Evolutionary conservation across 2,329 filamentous ascomycete species (phyloP), one percentile per base, ranked within the genome.

Genomic region (Xylaria hypoxylon): DNA sequence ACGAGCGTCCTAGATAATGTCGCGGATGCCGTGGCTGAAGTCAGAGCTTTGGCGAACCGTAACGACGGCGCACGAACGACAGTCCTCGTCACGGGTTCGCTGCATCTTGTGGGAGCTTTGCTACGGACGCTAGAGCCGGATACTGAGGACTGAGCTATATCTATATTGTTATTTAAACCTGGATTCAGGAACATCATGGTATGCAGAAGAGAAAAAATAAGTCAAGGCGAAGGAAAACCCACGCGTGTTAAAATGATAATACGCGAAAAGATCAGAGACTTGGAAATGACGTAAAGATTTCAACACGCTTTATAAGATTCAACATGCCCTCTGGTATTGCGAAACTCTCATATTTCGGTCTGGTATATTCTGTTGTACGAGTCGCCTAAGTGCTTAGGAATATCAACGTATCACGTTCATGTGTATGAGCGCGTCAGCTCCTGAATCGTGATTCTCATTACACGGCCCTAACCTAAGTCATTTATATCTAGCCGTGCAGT

Each of bases 81-180:
- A 0, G 72, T 77, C 7, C 80, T 97, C 61, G 89, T 93, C 10
- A 97, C 94, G 15, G 94, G 94, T 2, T 96, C 93, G 77, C 80
- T 97, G 74, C 91, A 97, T 82, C 84, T 97, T 44, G 93, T 94
- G 0, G 93, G 94, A 7, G 92, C 91, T 11, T 82, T 94, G 51
- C 81, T 97, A 59, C 90, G 92, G 77, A 89, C 92, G 0, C 78
- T 96, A 65, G 92, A 84, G 73, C 82, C 82, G 8, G 79, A 80
- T 13, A 73, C 72, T 63, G 72, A 79, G 70, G 73, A 78, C 45
- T 83, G 42, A 53, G 44, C 8, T 42, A 2, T 11, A 22, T 63
- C 28, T 26, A 33, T 1, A n/a, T n/a, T 50, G 31, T 31, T 15
- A 38, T 38, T 11, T 19, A 15, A 35, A 13, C 7, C 24, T 35